Percentiles rank a stretch among this genome's conserved stretches.
Conservation (phyloP, 2,329 filamentous ascomycete genomes). For the Cladosporium austrohemisphaericum region DNA sequence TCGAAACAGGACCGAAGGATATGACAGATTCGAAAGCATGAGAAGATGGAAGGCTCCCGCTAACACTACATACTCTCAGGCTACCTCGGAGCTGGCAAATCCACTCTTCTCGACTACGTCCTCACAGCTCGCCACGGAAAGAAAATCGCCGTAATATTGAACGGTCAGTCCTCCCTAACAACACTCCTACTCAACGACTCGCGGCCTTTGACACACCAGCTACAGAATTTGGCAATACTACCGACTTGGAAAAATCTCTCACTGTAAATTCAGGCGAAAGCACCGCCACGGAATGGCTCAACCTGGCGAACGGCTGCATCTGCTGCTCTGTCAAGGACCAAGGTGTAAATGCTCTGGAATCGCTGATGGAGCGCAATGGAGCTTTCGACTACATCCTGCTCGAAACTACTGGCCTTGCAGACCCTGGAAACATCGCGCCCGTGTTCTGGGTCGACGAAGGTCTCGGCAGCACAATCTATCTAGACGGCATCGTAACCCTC, state of each 20-base stretch:
- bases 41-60: too few species aligned
- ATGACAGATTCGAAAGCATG: too few species aligned
- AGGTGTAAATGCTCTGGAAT: constrained; percentile 91
- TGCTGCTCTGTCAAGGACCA: constrained; percentile 98
- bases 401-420: constrained; percentile 91
- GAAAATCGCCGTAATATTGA: constrained; percentile 96
- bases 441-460: constrained; percentile 98
- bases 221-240: constrained; percentile 47
- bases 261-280: constrained; percentile 77
- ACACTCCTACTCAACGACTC: background rate
- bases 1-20: background rate
- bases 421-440: constrained; percentile 91
- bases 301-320: constrained; percentile 93
- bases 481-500: constrained; percentile 93
- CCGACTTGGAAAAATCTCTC: constrained; percentile 93
- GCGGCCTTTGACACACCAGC: background rate
- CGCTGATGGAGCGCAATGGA: constrained; percentile 88
- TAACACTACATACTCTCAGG: constrained; percentile 48
- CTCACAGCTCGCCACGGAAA: constrained; percentile 93
- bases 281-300: constrained; percentile 88
- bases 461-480: constrained; percentile 88
- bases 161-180: constrained; percentile 53
- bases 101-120: constrained; percentile 92
- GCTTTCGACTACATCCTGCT: constrained; percentile 96
- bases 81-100: constrained; percentile 94